phyloP scores from a whole-genome alignment of 805 yeast species.

The Wickerhamiella occidentalis region DNA sequence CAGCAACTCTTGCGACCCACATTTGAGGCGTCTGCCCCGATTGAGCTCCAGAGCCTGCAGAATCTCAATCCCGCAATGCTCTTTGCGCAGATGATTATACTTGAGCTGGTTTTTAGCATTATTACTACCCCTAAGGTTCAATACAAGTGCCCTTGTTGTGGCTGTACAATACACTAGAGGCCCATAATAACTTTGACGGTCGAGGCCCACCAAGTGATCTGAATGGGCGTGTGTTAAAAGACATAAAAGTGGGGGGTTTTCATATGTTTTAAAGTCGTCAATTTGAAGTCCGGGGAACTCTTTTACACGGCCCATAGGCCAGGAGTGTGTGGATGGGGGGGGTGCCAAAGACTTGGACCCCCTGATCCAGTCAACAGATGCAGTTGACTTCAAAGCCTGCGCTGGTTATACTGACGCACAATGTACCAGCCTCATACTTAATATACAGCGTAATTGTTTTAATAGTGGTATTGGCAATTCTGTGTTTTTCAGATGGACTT shows the following conservation, averaged over 20 bases:
- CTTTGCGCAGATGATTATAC: slow-evolving; percentile 20
- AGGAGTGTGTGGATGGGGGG: too few species aligned
- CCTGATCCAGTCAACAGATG: neutral
- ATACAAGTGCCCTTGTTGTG: slow-evolving; percentile 28
- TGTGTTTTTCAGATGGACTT: neutral
- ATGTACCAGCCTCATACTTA: neutral
- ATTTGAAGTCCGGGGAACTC: slow-evolving; percentile 41
- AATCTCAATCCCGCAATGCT: slow-evolving; percentile 19
- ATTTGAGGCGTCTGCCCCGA: slow-evolving; percentile 14
- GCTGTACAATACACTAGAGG: slow-evolving; percentile 38
- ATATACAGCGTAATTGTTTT: neutral
- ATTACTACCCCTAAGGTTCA: slow-evolving; percentile 17
- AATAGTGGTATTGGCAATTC: neutral
- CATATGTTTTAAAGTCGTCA: slow-evolving; percentile 24
- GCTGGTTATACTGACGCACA: neutral
- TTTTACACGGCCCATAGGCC: slow-evolving; percentile 20
- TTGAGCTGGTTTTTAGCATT: slow-evolving; percentile 18
- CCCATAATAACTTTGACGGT: slow-evolving; percentile 28
- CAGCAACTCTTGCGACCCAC: slow-evolving; percentile 20
- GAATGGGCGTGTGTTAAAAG: slow-evolving; percentile 43
- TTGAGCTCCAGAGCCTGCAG: slow-evolving; percentile 16
- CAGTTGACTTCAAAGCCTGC: neutral
- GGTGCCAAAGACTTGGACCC: too few species aligned
- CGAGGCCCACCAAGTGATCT: slow-evolving; percentile 43
- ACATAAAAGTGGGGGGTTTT: slow-evolving; percentile 21